Conservation (phyloP, 176 grass and related monocot species). For the Calamus simplicifolius region DNA sequence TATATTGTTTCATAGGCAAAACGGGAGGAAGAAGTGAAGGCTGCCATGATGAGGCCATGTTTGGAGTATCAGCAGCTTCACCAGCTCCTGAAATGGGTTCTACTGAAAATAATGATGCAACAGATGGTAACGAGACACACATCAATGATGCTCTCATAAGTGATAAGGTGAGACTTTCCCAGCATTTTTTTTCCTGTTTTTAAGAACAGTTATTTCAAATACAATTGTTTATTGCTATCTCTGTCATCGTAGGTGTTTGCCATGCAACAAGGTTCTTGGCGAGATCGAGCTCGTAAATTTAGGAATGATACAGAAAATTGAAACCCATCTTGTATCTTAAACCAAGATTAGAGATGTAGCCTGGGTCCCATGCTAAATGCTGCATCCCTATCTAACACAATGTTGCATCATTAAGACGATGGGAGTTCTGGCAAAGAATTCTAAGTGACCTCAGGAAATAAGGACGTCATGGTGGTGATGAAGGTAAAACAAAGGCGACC, state of each 20-base stretch:
- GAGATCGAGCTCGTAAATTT: slow-evolving; percentile 60
- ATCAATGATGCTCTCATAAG: slow-evolving; percentile 39
- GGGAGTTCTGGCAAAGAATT: too few relatives aligned
- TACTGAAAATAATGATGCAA: slow-evolving; percentile 17
- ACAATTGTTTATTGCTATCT: slow-evolving; percentile 13
- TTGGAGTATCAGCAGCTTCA: slow-evolving; percentile 50
- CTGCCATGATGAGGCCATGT: slow-evolving; percentile 92
- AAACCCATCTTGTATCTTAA: slow-evolving; percentile 4
- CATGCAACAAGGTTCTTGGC: slow-evolving; percentile 78
- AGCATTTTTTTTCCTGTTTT: slow-evolving; percentile 10
- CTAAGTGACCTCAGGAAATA: too few relatives aligned
- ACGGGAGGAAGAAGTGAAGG: slow-evolving; percentile 64
- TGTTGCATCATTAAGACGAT: too few relatives aligned
- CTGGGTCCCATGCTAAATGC: too few relatives aligned
- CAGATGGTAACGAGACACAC: slow-evolving; percentile 16
- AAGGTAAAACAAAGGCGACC: too few relatives aligned
- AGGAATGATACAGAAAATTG: slow-evolving; percentile 38
- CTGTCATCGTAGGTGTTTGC: slow-evolving; percentile 42
- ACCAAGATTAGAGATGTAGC: too few relatives aligned
- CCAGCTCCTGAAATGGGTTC: slow-evolving; percentile 29
- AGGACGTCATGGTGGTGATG: too few relatives aligned
- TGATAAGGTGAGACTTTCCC: slow-evolving; percentile 39
- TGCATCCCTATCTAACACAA: too few relatives aligned
- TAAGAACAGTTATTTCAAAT: not conserved
- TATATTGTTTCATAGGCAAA: slow-evolving; percentile 41